Percentiles rank a stretch among this genome's conserved stretches.
phyloP scores from a whole-genome alignment of 106 monocot species.

The Dioscorea zingiberensis region DNA sequence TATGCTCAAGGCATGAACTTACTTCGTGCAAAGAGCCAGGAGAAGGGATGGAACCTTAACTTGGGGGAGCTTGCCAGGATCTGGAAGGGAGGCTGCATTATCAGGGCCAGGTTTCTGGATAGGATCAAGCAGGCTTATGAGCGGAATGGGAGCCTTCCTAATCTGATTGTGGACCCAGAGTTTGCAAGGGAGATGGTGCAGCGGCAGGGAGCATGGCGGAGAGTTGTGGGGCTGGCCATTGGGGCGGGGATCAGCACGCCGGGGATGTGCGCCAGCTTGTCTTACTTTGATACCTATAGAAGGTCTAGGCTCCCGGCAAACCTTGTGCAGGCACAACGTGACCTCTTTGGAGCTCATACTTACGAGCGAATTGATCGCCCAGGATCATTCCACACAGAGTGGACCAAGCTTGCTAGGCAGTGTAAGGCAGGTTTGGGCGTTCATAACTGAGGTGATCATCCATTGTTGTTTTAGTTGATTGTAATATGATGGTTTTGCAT shows the following conservation, averaged over 20 bases:
- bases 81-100: slow-evolving; percentile 13
- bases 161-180: slow-evolving; percentile 11
- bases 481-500: too few species aligned
- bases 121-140: slow-evolving; percentile 15
- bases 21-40: slow-evolving; percentile 3
- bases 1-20: slow-evolving; percentile 13
- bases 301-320: slow-evolving; percentile 9
- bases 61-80: slow-evolving; percentile 11
- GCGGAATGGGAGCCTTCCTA: not conserved
- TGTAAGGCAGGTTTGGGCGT: not conserved
- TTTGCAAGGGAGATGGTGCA: slow-evolving; percentile 12
- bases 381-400: slow-evolving; percentile 13
- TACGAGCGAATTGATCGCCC: slow-evolving; percentile 10
- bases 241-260: slow-evolving; percentile 8
- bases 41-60: slow-evolving; percentile 10
- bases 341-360: slow-evolving; percentile 13
- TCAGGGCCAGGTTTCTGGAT: slow-evolving; percentile 11
- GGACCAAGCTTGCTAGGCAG: slow-evolving; percentile 11
- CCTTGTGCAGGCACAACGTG: slow-evolving; percentile 7
- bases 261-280: slow-evolving; percentile 5
- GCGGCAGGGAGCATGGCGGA: slow-evolving; percentile 8
- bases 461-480: not conserved
- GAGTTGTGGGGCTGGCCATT: slow-evolving; percentile 6
- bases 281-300: slow-evolving; percentile 10
- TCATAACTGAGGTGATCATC: slow-evolving; percentile 1